Conservation (phyloP, 148 eudicot species). For the Beta vulgaris region DNA sequence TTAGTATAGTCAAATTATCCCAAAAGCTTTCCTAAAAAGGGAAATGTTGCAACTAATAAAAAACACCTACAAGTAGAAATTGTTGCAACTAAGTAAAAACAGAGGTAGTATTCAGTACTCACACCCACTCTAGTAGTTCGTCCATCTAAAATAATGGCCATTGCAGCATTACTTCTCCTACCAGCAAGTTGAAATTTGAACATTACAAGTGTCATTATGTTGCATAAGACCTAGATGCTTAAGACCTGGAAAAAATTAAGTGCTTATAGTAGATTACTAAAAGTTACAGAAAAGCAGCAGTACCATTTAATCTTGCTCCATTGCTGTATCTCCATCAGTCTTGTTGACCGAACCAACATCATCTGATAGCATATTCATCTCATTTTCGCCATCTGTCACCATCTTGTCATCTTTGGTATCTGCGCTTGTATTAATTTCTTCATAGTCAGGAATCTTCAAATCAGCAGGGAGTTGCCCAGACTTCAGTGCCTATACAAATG, state of each 20-base stretch:
- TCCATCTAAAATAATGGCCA: background rate
- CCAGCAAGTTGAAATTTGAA: background rate
- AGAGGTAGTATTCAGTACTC: too few species aligned
- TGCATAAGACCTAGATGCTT: background rate
- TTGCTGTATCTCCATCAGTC: slow-evolving; percentile 21
- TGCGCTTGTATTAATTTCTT: slow-evolving; percentile 28
- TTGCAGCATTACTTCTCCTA: background rate
- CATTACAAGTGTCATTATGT: background rate
- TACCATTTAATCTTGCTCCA: slow-evolving; percentile 29
- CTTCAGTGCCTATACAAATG: slow-evolving; percentile 56
- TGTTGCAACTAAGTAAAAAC: too few species aligned
- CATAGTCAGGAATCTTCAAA: slow-evolving; percentile 47
- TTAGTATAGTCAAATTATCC: too few species aligned
- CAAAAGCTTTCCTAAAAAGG: too few species aligned
- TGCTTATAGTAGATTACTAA: background rate
- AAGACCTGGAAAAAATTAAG: background rate
- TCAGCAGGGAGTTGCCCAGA: slow-evolving; percentile 92
- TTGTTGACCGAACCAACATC: slow-evolving; percentile 29
- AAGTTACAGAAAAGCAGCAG: background rate
- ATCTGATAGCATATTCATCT: slow-evolving; percentile 31
- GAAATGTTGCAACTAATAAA: too few species aligned
- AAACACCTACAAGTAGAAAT: too few species aligned
- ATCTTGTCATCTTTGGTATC: slow-evolving; percentile 50
- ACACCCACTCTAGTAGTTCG: too few species aligned
- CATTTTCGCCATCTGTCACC: slow-evolving; percentile 48